Base-by-base conservation (phyloP, 495 filamentous ascomycete genomes). In the Entonaema liquescens region DNA sequence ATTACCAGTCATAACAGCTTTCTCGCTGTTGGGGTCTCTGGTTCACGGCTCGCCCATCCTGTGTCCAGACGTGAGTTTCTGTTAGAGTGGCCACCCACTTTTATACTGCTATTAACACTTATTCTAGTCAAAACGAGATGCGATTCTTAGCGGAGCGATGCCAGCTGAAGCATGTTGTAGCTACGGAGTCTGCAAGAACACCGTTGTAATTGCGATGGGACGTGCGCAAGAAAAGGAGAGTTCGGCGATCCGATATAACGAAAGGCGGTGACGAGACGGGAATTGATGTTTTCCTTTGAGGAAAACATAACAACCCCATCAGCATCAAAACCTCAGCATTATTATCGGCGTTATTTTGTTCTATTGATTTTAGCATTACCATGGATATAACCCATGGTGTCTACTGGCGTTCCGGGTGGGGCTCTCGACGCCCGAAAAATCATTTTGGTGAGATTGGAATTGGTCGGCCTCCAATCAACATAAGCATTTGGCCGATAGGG, bases 151-250 rank as follows among this genome's bases (percentile, higher is more conserved):
- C 25, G 83, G 83, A 25, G 74, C 79, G 19, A 72, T 83, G 38
- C 75, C 79, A 8, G 80, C 82, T 31, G 81, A 82, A 29, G 81
- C 78, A 7, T 85, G 84, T 69, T 86, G 84, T 68, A 80, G 77
- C 57, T 86, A 86, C 59, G 83, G 84, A 11, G 68, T 79, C 2
- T 85, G 83, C 62, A 78, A 79, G 56, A 78, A 80, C 17, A 79
- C 82, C 49, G 83, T 86, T 19, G 83, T 85, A 21, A 65, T 86
- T 35, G 73, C 77, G 36, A 78, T 80, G 76, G 60, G 63, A 50
- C 52, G 23, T 13, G 67, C 62, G 6, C 36, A 67, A 31, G 38
- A 70, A 25, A 35, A 31, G 11, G 13, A 52, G 15, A 70, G 71
- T 47, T 74, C 71, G 35, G 71, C 71, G 36, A 33, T 74, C 29